phyloP scores from a whole-genome alignment of 2,329 filamentous ascomycete species.

The Pezicula radicicola region DNA sequence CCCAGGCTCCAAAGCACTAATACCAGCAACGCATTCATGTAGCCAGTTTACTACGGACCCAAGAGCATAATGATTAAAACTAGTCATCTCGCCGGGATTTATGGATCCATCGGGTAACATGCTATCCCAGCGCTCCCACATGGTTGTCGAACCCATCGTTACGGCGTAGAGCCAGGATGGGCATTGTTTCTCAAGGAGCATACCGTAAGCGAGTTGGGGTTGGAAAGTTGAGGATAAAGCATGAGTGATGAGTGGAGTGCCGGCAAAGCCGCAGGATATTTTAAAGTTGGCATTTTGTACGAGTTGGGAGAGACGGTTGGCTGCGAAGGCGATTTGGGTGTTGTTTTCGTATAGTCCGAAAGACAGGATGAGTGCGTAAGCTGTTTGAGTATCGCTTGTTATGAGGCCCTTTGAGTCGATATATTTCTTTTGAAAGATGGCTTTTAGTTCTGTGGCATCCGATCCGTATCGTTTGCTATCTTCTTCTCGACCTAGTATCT shows the following conservation, averaged over 20 bases:
- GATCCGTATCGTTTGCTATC: constrained; percentile 18
- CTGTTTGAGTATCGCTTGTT: constrained; percentile 17
- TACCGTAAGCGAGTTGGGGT: constrained; percentile 26
- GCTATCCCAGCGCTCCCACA: constrained; percentile 36
- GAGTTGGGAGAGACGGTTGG: constrained; percentile 9
- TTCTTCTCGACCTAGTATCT: constrained; percentile 22
- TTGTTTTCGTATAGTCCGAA: constrained; percentile 9
- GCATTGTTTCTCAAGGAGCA: constrained; percentile 29
- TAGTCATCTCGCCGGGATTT: constrained; percentile 33
- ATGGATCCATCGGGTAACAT: constrained; percentile 29
- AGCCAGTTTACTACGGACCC: constrained; percentile 13
- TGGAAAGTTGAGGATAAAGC: constrained; percentile 8
- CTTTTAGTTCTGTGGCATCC: constrained; percentile 12
- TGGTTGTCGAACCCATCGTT: constrained; percentile 32
- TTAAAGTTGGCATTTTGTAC: constrained; percentile 9
- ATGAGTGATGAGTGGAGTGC: constrained; percentile 17
- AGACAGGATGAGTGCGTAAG: constrained; percentile 11
- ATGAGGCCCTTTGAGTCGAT: constrained; percentile 8
- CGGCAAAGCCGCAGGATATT: constrained; percentile 18
- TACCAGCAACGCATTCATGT: constrained; percentile 24
- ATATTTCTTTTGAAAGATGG: constrained; percentile 21
- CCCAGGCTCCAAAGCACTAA: constrained; percentile 21
- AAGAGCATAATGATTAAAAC: constrained; percentile 34
- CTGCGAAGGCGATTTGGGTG: constrained; percentile 3
- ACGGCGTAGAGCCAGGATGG: constrained; percentile 34